A percentile compares a stretch with the other conserved stretches of the same genome.
Conservation (phyloP, 805 yeast species). For the Kregervanrija delftensis region DNA sequence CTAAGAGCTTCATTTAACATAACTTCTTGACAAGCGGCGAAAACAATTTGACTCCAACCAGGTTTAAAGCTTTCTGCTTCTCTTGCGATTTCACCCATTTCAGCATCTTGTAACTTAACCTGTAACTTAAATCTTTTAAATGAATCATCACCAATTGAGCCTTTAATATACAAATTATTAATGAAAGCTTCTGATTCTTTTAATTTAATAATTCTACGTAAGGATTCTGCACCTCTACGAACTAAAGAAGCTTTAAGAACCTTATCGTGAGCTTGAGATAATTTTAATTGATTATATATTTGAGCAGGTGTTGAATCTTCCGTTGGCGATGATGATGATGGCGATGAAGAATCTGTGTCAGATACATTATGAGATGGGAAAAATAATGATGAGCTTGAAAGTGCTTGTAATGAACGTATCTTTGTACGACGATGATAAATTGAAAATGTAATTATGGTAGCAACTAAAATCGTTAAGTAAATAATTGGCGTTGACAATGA, state of each 20-base stretch:
- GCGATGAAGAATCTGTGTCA: background rate
- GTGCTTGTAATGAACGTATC: slow-evolving; percentile 5
- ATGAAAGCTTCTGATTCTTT: slow-evolving; percentile 72
- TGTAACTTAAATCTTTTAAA: slow-evolving; percentile 76
- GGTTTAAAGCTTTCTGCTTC: slow-evolving; percentile 70
- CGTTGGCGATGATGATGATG: slow-evolving; percentile 6
- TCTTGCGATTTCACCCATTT: slow-evolving; percentile 63
- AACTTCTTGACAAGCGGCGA: slow-evolving; percentile 79
- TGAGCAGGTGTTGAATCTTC: slow-evolving; percentile 12
- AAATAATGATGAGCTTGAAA: slow-evolving; percentile 9
- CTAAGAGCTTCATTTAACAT: slow-evolving; percentile 88
- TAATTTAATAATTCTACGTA: slow-evolving; percentile 75
- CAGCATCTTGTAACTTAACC: slow-evolving; percentile 71
- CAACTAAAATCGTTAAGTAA: slow-evolving; percentile 62
- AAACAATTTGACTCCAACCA: slow-evolving; percentile 75
- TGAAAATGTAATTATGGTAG: slow-evolving; percentile 65
- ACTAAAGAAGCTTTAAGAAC: slow-evolving; percentile 40
- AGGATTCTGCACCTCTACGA: slow-evolving; percentile 72
- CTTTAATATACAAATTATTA: slow-evolving; percentile 70
- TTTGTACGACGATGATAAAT: slow-evolving; percentile 44
- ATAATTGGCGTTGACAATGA: slow-evolving; percentile 68
- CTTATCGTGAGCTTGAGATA: slow-evolving; percentile 63
- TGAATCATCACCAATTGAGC: slow-evolving; percentile 86
- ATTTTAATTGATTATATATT: slow-evolving; percentile 19
- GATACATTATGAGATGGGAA: slow-evolving; percentile 3